Percentiles rank a stretch among this genome's conserved stretches.
phyloP scores from a whole-genome alignment of 1,139 yeast genomes.

The Fermentozyma sake region DNA sequence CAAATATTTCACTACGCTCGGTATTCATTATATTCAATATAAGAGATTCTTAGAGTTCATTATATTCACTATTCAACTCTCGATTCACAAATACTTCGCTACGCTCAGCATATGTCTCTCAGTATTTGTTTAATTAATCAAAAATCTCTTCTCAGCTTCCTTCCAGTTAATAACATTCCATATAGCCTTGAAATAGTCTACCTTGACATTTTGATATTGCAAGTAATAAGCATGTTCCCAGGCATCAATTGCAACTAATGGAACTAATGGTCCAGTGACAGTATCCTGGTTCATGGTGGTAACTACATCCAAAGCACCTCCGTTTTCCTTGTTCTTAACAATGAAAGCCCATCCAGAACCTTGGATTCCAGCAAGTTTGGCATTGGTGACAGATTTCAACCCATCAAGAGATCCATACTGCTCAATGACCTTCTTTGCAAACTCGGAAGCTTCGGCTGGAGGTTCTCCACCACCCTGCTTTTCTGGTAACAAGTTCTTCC shows the following conservation, averaged over 20 bases:
- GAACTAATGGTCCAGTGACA: conserved; percentile 66
- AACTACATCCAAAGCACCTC: conserved; percentile 71
- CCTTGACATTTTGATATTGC: conserved; percentile 93
- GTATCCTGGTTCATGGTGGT: conserved; percentile 92
- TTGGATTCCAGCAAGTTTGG: conserved; percentile 85
- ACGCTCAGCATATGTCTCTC: too few relatives aligned
- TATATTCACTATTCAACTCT: too few relatives aligned
- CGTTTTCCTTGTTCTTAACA: conserved; percentile 81
- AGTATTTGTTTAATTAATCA: conserved; percentile 12
- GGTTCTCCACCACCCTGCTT: conserved; percentile 83
- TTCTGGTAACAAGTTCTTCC: conserved; percentile 87
- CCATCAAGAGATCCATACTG: conserved; percentile 79
- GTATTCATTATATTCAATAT: too few relatives aligned
- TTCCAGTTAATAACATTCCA: conserved; percentile 98
- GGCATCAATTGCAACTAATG: conserved; percentile 91
- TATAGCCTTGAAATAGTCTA: conserved; percentile 90
- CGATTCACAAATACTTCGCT: too few relatives aligned
- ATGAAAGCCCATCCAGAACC: conserved; percentile 99
- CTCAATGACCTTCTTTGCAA: conserved; percentile 57
- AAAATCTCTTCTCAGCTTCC: conserved; percentile 75
- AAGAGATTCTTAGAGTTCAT: too few relatives aligned
- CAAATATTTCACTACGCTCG: too few relatives aligned
- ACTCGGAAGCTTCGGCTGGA: conserved; percentile 53
- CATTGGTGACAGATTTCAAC: conserved; percentile 63
- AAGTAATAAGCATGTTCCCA: conserved; percentile 99